A percentile compares a stretch with the other conserved stretches of the same genome.
Evolutionary conservation across 345 rosid genomes (phyloP).

Genomic region (Viola odorata): DNA sequence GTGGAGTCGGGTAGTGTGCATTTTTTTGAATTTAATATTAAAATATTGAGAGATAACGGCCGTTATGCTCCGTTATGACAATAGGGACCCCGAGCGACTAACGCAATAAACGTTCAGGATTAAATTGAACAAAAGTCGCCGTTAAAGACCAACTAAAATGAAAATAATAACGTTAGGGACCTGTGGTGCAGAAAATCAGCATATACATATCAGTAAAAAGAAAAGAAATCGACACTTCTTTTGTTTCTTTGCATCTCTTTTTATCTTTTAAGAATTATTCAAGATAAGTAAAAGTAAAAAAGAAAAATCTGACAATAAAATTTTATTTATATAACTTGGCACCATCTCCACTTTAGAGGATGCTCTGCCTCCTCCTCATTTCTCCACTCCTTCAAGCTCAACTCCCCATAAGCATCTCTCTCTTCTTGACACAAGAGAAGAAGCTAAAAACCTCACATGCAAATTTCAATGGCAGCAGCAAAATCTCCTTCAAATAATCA

Average conservation of each 20-base stretch:
- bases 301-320: conserved; percentile 17
- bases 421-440: no score
- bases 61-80: no score
- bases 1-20: no score
- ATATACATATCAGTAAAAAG: conserved; percentile 14
- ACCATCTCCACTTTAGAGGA: conserved; percentile 37
- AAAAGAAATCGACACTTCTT: no score
- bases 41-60: no score
- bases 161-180: no score
- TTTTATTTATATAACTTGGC: conserved; percentile 24
- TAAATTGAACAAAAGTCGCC: no score
- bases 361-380: conserved; percentile 22
- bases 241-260: conserved; percentile 17
- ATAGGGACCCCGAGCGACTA: no score
- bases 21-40: no score
- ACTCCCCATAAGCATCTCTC: conserved; percentile 24
- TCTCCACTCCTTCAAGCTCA: conserved; percentile 17
- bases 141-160: no score
- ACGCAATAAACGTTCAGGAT: no score
- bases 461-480: conserved; percentile 8
- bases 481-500: not conserved
- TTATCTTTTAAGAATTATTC: conserved; percentile 37
- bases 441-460: not conserved
- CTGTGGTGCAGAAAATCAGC: no score
- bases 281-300: conserved; percentile 9